A percentile compares a stretch with the other conserved stretches of the same genome.
Conservation (phyloP, 225 moss, liverwort and hornwort genomes). For the Lunularia cruciata region DNA sequence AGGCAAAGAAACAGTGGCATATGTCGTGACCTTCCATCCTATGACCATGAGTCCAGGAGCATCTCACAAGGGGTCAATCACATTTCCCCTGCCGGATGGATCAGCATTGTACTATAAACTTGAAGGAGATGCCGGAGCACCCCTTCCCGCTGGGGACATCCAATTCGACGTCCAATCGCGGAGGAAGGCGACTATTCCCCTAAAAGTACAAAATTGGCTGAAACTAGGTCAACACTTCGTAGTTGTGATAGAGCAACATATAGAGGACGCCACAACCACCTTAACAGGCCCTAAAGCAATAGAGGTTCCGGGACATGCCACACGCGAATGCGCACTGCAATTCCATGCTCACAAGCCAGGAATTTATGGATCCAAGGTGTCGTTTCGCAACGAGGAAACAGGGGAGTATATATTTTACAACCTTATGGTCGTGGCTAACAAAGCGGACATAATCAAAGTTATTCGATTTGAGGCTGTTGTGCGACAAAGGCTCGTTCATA, state of each 20-base stretch:
- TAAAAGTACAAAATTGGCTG: conserved; percentile 69
- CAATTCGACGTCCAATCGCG: conserved; percentile 56
- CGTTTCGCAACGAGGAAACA: conserved; percentile 59
- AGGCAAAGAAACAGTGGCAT: conserved; percentile 43
- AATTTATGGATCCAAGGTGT: conserved; percentile 41
- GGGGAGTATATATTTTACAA: conserved; percentile 75
- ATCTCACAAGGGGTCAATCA: conserved; percentile 71
- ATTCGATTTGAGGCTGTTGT: conserved; percentile 58
- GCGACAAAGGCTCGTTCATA: conserved; percentile 63
- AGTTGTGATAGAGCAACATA: conserved; percentile 40
- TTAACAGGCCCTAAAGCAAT: conserved; percentile 68
- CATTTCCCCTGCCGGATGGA: conserved; percentile 67
- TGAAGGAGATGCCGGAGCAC: conserved; percentile 56
- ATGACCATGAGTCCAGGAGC: conserved; percentile 57
- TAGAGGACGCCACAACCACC: conserved; percentile 38
- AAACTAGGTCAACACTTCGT: conserved; percentile 62
- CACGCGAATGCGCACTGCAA: conserved; percentile 53
- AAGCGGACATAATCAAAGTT: conserved; percentile 52
- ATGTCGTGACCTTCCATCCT: conserved; percentile 56
- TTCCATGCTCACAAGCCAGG: conserved; percentile 65
- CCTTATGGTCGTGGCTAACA: conserved; percentile 55
- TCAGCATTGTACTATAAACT: conserved; percentile 52
- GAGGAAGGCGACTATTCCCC: conserved; percentile 38
- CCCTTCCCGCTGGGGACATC: conserved; percentile 61
- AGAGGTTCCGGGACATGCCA: conserved; percentile 56